phyloP scores from a whole-genome alignment of 2,329 filamentous ascomycete genomes.

The Arthrobotrys pseudoclavata region DNA sequence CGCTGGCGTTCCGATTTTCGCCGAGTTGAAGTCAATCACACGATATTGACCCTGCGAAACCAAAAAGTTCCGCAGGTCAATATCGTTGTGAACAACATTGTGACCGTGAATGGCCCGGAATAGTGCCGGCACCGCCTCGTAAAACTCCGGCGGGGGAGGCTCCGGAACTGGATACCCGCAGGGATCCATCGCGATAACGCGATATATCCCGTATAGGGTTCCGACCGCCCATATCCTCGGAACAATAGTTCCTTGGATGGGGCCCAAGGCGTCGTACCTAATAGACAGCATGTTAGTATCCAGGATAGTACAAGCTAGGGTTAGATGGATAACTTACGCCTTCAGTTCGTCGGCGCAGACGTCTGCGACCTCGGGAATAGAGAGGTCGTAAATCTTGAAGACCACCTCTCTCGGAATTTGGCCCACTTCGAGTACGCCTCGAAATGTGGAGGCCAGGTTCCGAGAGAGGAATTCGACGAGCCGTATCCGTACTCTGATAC shows the following conservation, averaged over 20 bases:
- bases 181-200: conserved; percentile 40
- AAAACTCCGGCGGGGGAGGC: conserved; percentile 41
- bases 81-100: conserved; percentile 28
- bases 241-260: conserved; percentile 27
- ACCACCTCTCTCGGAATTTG: conserved; percentile 16
- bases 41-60: conserved; percentile 35
- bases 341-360: conserved; percentile 34
- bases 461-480: conserved; percentile 35
- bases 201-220: conserved; percentile 37
- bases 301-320: no score
- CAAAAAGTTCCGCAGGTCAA: conserved; percentile 43
- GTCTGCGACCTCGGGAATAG: conserved; percentile 4
- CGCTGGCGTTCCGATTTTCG: conserved; percentile 5
- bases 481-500: neutral
- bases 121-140: conserved; percentile 28
- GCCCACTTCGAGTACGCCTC: conserved; percentile 9
- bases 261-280: conserved; percentile 27
- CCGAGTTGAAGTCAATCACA: conserved; percentile 48
- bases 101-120: conserved; percentile 25
- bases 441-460: conserved; percentile 33
- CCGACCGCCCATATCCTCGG: conserved; percentile 42
- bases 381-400: conserved; percentile 49
- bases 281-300: conserved; percentile 7
- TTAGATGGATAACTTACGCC: conserved; percentile 18
- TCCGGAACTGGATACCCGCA: conserved; percentile 26